Evolutionary conservation across 257 asterid genomes (phyloP), one percentile per base, ranked within the genome.

Genomic region (Solanum gracilifrons): DNA sequence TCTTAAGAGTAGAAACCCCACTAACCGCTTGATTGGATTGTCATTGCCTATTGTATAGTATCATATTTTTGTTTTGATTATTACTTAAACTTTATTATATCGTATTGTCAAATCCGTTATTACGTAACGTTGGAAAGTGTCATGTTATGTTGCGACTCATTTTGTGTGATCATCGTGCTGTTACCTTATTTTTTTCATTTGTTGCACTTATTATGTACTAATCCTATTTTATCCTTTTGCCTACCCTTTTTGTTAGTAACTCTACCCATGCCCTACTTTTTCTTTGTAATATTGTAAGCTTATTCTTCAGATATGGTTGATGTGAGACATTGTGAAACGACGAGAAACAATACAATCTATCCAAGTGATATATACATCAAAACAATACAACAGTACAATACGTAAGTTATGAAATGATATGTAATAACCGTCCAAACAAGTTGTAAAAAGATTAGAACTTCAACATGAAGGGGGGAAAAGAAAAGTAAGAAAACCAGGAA

Each of bases 401-500:
- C 48, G 0, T 35, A 74, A 74, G 48, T 74, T 33, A 35, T 74
- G 48, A 20, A 35, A 20, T 1, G 31, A 74, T 74, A 74, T 35
- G 82, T 74, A 74, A 35, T 48, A 35, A 74, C 82, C 31, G 5
- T 74, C 82, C 82, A 74, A 74, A 74, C 48, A 20, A 74, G 82
- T 35, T 36, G 29, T 83, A 55, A 62, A 77, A 76, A 39, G 35
- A 41, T 41, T 33, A 77, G 64, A 15, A 9, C 36, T 41, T 77
- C 35, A 77, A 16, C 84, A 77, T n/a, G 35, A 39, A 41, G 36
- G 37, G 16, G 62, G 64, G 72, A 16, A 35, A 85, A 85, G 73
- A 16, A 35, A 85, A 85, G 60, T 36, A 85, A 87, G 27, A 84
- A 82, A 75, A 55, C 71, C 41, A 62, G 51, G 88, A 88, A 84